Conservation (phyloP, 345 rosid species). For the Hypericum androsaemum region DNA sequence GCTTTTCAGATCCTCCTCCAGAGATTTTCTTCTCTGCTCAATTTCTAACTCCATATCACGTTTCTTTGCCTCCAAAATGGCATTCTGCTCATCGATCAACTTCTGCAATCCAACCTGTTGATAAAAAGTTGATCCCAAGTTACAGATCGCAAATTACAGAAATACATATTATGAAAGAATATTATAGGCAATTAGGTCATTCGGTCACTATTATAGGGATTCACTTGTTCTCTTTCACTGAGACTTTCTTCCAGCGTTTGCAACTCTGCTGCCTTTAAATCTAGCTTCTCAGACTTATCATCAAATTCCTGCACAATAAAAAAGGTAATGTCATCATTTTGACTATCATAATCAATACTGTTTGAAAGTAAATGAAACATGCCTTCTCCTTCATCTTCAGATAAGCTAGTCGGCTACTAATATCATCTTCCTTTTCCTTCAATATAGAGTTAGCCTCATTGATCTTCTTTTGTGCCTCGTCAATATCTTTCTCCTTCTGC, state of each 20-base stretch:
- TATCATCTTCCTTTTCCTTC: constrained; percentile 62
- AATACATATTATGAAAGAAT: too few relatives aligned
- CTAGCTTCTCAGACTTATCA: constrained; percentile 44
- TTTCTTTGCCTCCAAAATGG: constrained; percentile 52
- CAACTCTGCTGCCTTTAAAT: constrained; percentile 55
- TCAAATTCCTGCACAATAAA: constrained; percentile 49
- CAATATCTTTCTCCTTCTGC: constrained; percentile 72
- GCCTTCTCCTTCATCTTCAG: constrained; percentile 60
- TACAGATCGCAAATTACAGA: neutral
- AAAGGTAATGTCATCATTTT: neutral
- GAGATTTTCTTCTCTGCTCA: constrained; percentile 63
- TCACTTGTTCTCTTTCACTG: constrained; percentile 71
- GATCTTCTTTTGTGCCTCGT: constrained; percentile 61
- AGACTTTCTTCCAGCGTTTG: constrained; percentile 58
- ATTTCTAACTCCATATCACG: constrained; percentile 67
- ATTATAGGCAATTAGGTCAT: too few relatives aligned
- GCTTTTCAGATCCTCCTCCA: constrained; percentile 60
- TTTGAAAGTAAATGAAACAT: constrained; percentile 15
- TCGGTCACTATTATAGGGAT: constrained; percentile 5
- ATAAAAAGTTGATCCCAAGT: neutral
- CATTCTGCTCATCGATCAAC: constrained; percentile 68
- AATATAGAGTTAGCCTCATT: constrained; percentile 49
- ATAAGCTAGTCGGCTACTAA: constrained; percentile 47
- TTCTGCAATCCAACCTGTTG: constrained; percentile 68
- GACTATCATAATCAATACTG: neutral